Conservation (phyloP, 768 basidiomycete genomes). For the Amanita subjunquillea region DNA sequence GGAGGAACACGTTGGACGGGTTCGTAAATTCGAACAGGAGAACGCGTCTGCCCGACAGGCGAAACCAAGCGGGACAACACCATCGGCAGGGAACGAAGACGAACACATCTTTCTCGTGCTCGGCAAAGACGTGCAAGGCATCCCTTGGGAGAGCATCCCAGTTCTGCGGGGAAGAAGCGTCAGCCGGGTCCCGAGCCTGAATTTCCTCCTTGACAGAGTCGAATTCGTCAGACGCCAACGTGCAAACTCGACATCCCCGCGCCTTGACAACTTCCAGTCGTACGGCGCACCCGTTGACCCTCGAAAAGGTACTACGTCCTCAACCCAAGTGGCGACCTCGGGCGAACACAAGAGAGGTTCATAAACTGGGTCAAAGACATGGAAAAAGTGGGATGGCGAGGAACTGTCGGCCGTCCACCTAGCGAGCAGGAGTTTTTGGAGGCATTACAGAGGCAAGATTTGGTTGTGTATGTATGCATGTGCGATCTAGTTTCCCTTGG, state of each 20-base stretch:
- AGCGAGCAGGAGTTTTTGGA: conserved; percentile 77
- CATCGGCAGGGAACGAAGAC: conserved; percentile 24
- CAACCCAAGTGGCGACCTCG: conserved; percentile 89
- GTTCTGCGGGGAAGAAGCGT: conserved; percentile 75
- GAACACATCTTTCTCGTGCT: conserved; percentile 82
- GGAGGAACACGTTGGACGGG: conserved; percentile 53
- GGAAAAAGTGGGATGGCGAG: conserved; percentile 72
- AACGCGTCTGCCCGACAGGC: conserved; percentile 12
- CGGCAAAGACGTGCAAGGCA: conserved; percentile 78
- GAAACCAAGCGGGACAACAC: not conserved
- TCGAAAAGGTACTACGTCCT: conserved; percentile 68
- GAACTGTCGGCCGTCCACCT: conserved; percentile 64
- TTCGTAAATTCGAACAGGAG: conserved; percentile 12
- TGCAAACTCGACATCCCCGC: conserved; percentile 10
- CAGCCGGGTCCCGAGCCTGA: conserved; percentile 85
- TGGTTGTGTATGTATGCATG: conserved; percentile 69
- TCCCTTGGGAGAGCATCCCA: conserved; percentile 96
- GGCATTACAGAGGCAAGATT: conserved; percentile 63
- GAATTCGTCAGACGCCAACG: conserved; percentile 41
- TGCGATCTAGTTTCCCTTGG: not conserved
- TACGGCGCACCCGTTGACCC: conserved; percentile 54
- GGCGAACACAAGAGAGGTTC: conserved; percentile 76
- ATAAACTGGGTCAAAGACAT: conserved; percentile 67
- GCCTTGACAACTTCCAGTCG: conserved; percentile 9
- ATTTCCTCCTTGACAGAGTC: conserved; percentile 82